Evolutionary conservation across 1,139 yeast genomes (phyloP), one percentile per base, ranked within the genome.

Genomic region (Pichia sp.): DNA sequence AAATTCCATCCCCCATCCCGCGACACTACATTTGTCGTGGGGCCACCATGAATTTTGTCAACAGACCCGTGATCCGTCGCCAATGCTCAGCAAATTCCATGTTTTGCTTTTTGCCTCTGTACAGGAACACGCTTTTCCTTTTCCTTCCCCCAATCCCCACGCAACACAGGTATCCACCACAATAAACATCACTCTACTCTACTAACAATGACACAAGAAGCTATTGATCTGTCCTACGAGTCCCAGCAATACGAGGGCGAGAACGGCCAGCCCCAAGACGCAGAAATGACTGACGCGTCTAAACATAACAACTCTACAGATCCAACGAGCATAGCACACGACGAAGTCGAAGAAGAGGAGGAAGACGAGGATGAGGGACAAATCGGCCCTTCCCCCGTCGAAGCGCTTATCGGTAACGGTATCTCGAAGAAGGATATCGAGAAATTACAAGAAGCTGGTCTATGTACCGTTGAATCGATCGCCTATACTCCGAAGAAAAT

Each of bases 401-500:
- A 66, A 21, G 72, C 67, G 40, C 54, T 72, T 36, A 68, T 87
- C 68, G 96, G 96, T 20, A 88, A 89, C 60, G 99, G 99, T 12
- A 90, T 94, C 53, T 78, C 93, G 14, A 65, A 81, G 6, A 76
- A 81, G 22, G 99, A 94, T 65, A 75, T 93, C 57, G 81, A 79
- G 55, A 91, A 89, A 65, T 74, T 94, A 47, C 77, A 82, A 56
- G 90, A 86, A 39, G 88, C 85, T 32, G 97, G 98, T 1, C 83
- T 76, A 60, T 87, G 86, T 63, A 93, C 99, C 1, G 95, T 86
- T 12, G 97, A 91, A 65, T 79, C 95, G 39, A 81, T 93, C 50
- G 98, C 99, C 3, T 89, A 89, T 61, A 89, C 68, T 4, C 88
- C 98, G 18, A 85, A 86, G 60, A 83, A 94, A 58, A 81, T 79